These are phyloP conservation scores for Trametes hirsuta DNA, from an alignment of 1,284 basidiomycete genomes.

Conservation along the genomic window DNA sequence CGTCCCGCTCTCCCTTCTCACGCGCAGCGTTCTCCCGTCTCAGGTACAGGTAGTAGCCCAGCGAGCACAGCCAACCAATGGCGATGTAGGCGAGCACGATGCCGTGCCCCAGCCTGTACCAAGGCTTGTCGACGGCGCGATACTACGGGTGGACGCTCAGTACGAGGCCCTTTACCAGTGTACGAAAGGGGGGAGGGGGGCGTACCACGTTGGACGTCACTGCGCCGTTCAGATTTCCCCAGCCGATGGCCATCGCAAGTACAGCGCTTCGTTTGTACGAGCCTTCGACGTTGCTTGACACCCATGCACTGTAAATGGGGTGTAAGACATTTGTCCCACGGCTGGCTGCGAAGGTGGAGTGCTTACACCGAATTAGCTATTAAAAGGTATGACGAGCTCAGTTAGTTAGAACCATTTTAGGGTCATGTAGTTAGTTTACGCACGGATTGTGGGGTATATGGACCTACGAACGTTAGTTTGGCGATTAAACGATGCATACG, in stretches of 20 bases:
- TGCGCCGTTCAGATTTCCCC: conserved; percentile 72
- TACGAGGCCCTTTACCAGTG: not conserved
- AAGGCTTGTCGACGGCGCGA: conserved; percentile 65
- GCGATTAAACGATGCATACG: not conserved
- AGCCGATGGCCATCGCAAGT: conserved; percentile 69
- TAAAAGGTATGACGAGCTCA: not conserved
- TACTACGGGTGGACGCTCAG: conserved; percentile 45
- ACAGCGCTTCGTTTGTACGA: conserved; percentile 77
- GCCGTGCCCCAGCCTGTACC: conserved; percentile 70
- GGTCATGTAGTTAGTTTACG: conserved; percentile 23
- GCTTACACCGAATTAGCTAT: conserved; percentile 53
- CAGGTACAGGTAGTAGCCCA: conserved; percentile 50
- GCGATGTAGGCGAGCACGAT: conserved; percentile 74
- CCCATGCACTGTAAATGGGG: conserved; percentile 45
- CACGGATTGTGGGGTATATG: conserved; percentile 52
- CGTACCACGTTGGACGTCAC: conserved; percentile 71
- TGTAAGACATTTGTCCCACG: not conserved
- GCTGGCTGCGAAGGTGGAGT: not conserved
- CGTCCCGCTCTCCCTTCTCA: conserved; percentile 66
- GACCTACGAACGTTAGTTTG: conserved; percentile 33
- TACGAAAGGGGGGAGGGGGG: conserved; percentile 24
- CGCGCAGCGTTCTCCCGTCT: conserved; percentile 63
- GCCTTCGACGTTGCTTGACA: conserved; percentile 56
- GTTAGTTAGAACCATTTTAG: not conserved
- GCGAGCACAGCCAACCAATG: conserved; percentile 59